Conservation (phyloP, 805 yeast species). For the Myxozyma vanderwaltii region DNA sequence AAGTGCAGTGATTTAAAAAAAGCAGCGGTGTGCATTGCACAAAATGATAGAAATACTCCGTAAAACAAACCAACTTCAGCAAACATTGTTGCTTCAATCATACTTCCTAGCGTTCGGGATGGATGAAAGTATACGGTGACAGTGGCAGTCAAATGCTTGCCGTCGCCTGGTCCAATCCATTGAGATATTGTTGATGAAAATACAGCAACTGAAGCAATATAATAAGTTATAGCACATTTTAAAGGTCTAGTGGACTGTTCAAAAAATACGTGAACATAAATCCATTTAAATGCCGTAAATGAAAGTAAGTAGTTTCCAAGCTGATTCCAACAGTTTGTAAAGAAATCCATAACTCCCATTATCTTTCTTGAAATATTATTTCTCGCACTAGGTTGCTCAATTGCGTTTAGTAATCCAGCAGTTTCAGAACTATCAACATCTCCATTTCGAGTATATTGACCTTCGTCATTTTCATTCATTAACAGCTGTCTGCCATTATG, state of each 20-base stretch:
- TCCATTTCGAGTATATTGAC: not conserved
- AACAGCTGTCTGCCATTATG: conserved; percentile 10
- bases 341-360: not conserved
- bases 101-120: conserved; percentile 73
- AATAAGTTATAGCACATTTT: conserved; percentile 72
- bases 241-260: conserved; percentile 37
- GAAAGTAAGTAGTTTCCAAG: not conserved
- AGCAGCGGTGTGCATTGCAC: conserved; percentile 56
- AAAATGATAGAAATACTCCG: conserved; percentile 56
- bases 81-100: conserved; percentile 71
- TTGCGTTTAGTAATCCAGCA: conserved; percentile 4
- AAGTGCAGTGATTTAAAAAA: conserved; percentile 50
- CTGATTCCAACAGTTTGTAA: not conserved
- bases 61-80: conserved; percentile 58
- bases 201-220: conserved; percentile 74
- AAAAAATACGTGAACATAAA: conserved; percentile 16
- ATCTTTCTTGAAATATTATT: too few relatives aligned
- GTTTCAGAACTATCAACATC: conserved; percentile 12
- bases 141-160: conserved; percentile 81
- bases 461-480: conserved; percentile 1
- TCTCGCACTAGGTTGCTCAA: not conserved
- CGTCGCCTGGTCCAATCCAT: conserved; percentile 64
- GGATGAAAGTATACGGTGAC: conserved; percentile 88
- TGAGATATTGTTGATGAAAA: conserved; percentile 50
- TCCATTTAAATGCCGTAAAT: conserved; percentile 11